Base-by-base conservation (phyloP, 352 stramenopile species). In the Phytophthora pisi region DNA sequence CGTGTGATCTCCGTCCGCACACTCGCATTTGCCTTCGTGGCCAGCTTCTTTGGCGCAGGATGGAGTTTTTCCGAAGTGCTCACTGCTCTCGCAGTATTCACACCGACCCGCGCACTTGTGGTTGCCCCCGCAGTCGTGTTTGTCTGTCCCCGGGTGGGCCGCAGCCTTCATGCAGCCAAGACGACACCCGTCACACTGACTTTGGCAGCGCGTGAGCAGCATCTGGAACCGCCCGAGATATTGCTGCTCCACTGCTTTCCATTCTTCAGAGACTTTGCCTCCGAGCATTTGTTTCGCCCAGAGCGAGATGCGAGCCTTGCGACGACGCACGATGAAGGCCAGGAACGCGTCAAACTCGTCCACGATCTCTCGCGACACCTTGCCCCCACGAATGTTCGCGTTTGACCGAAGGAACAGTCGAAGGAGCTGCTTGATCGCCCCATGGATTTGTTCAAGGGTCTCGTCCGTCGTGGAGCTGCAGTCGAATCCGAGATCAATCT, bases 1-100 rank as follows among this genome's bases (percentile, higher is more conserved):
- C 3, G 87, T 92, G 66, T 95, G 87, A 57, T 90, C 80, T 15
- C 82, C 82, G 20, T 75, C 50, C 1, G 43, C 52, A 47, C 87
- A 93, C 18, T 93, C 86, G 51, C 87, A 95, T 36, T 65, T 72
- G 4, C 85, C 87, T 57, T 84, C 77, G 49, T 95, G 87, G 1
- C 87, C 83, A 51, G 83, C 74, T 64, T 78, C 74, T 59, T 86
- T 88, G 1, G 57, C 43, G 28, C 87, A 95, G 1, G 50, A 43
- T 9, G 81, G 78, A 7, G 71, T 77, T 24, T 79, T 81, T 0
- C 57, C 70, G 0, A 24, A 63, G 0, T 63, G 42, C 5, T 67
- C 72, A 16, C 42, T 66, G 13, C 49, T 64, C 2, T 78, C 56
- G 28, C 87, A 95, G 57, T 89, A 92, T 34, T 68, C 61, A 43